phyloP scores from a whole-genome alignment of 169 alveolate genomes.

The Babesia divergens region DNA sequence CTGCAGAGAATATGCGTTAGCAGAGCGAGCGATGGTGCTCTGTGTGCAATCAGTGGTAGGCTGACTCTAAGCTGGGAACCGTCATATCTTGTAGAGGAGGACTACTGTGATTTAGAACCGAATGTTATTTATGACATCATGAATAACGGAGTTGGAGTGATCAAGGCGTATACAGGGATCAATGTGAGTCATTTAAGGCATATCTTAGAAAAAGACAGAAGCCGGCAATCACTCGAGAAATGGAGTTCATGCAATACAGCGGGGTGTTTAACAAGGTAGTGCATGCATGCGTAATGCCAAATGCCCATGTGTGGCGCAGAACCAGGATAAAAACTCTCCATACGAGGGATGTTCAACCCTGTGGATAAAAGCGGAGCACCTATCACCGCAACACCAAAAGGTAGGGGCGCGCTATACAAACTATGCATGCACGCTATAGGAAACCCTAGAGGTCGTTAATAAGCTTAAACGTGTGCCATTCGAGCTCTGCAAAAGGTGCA shows the following conservation, averaged over 20 bases:
- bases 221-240: constrained; percentile 22
- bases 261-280: constrained; percentile 46
- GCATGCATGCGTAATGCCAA: neutral
- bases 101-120: constrained; percentile 12
- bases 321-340: neutral
- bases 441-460: constrained; percentile 9
- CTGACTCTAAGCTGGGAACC: neutral
- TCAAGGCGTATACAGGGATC: neutral
- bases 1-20: constrained; percentile 13
- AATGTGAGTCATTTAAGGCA: constrained; percentile 5
- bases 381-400: constrained; percentile 44
- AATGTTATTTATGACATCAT: constrained; percentile 14
- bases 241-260: constrained; percentile 55
- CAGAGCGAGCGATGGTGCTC: constrained; percentile 17
- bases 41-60: constrained; percentile 40
- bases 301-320: neutral
- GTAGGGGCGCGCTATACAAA: neutral
- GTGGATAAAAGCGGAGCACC: constrained; percentile 51
- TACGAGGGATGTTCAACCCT: constrained; percentile 38
- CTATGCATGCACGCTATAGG: neutral
- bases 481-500: constrained; percentile 51
- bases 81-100: constrained; percentile 3
- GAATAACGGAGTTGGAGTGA: neutral
- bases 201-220: neutral
- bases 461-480: constrained; percentile 40